Base-by-base conservation (phyloP, 2,329 filamentous ascomycete species). In the Leptographium radiaticola region DNA sequence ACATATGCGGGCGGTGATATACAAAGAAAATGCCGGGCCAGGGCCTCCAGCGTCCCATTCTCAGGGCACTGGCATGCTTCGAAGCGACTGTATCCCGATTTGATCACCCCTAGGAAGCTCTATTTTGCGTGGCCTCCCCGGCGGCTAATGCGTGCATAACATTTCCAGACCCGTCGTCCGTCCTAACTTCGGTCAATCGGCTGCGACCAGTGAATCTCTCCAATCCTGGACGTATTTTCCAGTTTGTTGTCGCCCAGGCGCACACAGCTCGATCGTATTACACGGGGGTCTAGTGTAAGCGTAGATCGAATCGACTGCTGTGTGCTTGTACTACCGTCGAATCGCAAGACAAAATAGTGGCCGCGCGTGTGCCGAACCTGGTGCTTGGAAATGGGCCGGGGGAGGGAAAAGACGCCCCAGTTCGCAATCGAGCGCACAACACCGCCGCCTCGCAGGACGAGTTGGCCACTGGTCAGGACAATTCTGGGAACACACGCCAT, bases 291-390 rank as follows among this genome's bases (percentile, higher is more conserved):
- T 61, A 95, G 75, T 51, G 81, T 79, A 60, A 98, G 76, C 18
- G 87, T 91, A 57, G 77, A 77, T 57, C 84, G 79, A 43, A 98
- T 79, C 45, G 82, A 75, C 60, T 86, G 73, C 70, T 97, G 91
- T 9, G 87, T 84, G 51, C 74, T 69, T 9, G 83, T 72, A 56
- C 83, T 86, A 54, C 85, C 74, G 68, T 98, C 93, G 75, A 95
- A 98, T 62, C 93, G 87, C 86, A 98, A 87, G 65, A 95, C 86
- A 70, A 98, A 98, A 77, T 98, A 95, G 74, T 97, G 90, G 53
- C 93, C 93, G 61, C 83, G 79, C 59, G 80, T 80, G 77, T 97
- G 86, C 60, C 82, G 83, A 62, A 86, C 82, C 71, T 96, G 89
- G 70, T 94, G 84, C 66, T 85, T 84, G 58, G 83, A 84, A 56